Conservation (phyloP, 306 rosid genomes). For the Dryas octopetala region DNA sequence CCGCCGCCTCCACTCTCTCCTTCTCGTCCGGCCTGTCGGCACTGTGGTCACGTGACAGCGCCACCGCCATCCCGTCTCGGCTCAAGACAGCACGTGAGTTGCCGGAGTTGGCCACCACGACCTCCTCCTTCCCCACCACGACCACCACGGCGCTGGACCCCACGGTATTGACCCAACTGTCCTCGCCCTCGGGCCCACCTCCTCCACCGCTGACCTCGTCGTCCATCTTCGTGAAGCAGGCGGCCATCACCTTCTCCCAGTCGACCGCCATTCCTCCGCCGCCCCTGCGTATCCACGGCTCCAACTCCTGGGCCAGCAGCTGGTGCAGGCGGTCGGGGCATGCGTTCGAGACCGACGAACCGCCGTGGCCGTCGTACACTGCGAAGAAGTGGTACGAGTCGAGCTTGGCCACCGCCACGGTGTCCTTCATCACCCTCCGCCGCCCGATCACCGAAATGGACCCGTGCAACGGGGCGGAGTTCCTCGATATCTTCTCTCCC, state of each 20-base stretch:
- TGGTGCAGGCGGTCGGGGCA: slow-evolving; percentile 60
- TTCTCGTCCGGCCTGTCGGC: slow-evolving; percentile 62
- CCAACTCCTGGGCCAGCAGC: slow-evolving; percentile 49
- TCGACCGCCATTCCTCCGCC: slow-evolving; percentile 16
- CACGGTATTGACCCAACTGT: slow-evolving; percentile 15
- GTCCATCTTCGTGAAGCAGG: slow-evolving; percentile 66
- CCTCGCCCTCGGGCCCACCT: background rate
- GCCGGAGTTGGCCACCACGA: slow-evolving; percentile 63
- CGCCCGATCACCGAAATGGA: slow-evolving; percentile 64
- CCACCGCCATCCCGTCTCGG: slow-evolving; percentile 44
- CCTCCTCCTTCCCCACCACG: slow-evolving; percentile 42
- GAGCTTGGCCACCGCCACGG: slow-evolving; percentile 28
- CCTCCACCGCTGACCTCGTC: slow-evolving; percentile 32
- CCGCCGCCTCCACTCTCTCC: slow-evolving; percentile 63
- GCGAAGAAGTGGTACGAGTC: slow-evolving; percentile 44
- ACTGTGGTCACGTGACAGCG: slow-evolving; percentile 68
- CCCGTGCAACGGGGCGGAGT: slow-evolving; percentile 29
- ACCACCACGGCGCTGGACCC: slow-evolving; percentile 66
- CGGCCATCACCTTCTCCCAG: slow-evolving; percentile 45
- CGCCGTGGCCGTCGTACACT: slow-evolving; percentile 69
- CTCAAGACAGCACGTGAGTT: slow-evolving; percentile 62
- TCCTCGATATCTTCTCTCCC: background rate
- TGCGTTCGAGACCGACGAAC: slow-evolving; percentile 48
- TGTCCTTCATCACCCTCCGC: slow-evolving; percentile 63
- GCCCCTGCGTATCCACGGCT: background rate